Evolutionary conservation across 805 yeast species (phyloP).

Genomic region (Yueomyces sp.): DNA sequence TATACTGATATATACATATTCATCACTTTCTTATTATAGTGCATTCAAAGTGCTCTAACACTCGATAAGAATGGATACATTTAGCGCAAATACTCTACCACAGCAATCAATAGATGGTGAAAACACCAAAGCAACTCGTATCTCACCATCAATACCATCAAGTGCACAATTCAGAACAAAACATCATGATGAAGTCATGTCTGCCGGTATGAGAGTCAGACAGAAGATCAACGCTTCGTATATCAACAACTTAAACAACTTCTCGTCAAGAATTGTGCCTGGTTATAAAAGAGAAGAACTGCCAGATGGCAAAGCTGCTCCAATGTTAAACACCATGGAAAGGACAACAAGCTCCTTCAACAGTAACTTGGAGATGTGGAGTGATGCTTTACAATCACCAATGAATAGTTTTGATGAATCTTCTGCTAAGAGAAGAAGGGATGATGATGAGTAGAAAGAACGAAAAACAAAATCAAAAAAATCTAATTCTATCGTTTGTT

Average conservation of each 20-base stretch:
- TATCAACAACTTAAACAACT: neutral
- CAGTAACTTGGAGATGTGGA: neutral
- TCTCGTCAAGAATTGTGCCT: neutral
- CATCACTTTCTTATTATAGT: too few species aligned
- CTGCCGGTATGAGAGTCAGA: neutral
- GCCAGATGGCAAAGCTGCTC: neutral
- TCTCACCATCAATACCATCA: neutral
- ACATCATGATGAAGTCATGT: neutral
- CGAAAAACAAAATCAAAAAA: too few species aligned
- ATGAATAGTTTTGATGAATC: neutral
- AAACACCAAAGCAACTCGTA: neutral
- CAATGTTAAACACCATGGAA: neutral
- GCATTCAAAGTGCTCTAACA: too few species aligned
- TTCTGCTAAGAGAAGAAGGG: neutral
- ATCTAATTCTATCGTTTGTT: too few species aligned
- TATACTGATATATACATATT: too few species aligned
- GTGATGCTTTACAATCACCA: neutral
- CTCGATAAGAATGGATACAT: neutral
- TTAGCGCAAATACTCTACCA: neutral
- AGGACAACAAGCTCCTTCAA: neutral
- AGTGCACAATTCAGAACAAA: neutral
- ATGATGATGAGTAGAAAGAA: neutral
- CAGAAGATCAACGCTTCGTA: neutral
- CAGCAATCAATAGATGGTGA: neutral
- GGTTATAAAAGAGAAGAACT: neutral